A percentile compares a stretch with the other conserved stretches of the same genome.
phyloP scores from a whole-genome alignment of 768 basidiomycete species.

The Rossbeevera mucosa region DNA sequence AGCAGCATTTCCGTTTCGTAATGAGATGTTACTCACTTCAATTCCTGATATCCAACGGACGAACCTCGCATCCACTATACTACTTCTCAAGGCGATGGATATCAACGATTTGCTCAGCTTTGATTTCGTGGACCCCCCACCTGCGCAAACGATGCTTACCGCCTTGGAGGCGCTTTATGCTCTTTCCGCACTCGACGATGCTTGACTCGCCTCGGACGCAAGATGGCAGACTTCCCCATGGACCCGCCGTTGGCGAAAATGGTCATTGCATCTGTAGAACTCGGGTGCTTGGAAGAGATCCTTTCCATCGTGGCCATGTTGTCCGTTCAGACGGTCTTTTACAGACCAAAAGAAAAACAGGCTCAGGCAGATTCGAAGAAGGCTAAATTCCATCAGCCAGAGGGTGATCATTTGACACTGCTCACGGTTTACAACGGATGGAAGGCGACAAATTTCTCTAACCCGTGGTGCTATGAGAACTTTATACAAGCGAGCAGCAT shows the following conservation, averaged over 20 bases:
- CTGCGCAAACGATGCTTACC: constrained; percentile 93
- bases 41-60: constrained; percentile 98
- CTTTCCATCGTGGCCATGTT: constrained; percentile 97
- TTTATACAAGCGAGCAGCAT: constrained; percentile 98
- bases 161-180: constrained; percentile 94
- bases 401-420: constrained; percentile 91
- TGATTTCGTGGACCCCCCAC: constrained; percentile 99
- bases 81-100: constrained; percentile 98
- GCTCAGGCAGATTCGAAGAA: constrained; percentile 99
- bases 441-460: constrained; percentile 94
- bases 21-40: constrained; percentile 97
- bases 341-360: constrained; percentile 99
- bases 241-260: constrained; percentile 95
- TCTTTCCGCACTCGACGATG: constrained; percentile 92
- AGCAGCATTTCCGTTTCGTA: constrained; percentile 94
- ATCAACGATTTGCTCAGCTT: constrained; percentile 96
- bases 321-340: constrained; percentile 93
- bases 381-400: constrained; percentile 98
- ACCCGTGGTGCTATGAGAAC: constrained; percentile 99
- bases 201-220: constrained; percentile 88
- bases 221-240: constrained; percentile 99
- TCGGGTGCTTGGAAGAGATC: constrained; percentile 98
- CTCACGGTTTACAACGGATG: constrained; percentile 97
- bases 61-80: constrained; percentile 87
- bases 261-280: constrained; percentile 95